phyloP scores from a whole-genome alignment of 2,329 filamentous ascomycete genomes.

The Colletotrichum ledebouriae region DNA sequence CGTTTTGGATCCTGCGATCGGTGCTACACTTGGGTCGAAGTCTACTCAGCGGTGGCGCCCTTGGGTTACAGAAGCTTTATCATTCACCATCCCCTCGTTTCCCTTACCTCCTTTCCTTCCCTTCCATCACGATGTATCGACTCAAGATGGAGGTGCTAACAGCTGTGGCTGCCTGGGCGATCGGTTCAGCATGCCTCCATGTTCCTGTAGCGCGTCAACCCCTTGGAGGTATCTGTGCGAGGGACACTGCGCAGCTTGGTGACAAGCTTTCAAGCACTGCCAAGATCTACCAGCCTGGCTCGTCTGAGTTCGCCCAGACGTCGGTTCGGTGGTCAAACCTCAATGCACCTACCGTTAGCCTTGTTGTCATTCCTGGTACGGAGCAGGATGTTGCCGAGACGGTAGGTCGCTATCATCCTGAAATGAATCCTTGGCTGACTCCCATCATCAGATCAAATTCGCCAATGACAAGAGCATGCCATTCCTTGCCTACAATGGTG shows the following conservation, averaged over 20 bases:
- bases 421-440: not conserved
- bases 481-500: slow-evolving; percentile 66
- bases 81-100: not conserved
- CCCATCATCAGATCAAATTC: slow-evolving; percentile 51
- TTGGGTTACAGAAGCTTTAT: slow-evolving; percentile 2
- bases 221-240: slow-evolving; percentile 41
- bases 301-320: slow-evolving; percentile 54
- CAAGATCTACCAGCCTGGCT: slow-evolving; percentile 58
- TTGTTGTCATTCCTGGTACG: slow-evolving; percentile 61
- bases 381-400: slow-evolving; percentile 64
- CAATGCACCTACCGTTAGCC: slow-evolving; percentile 56
- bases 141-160: slow-evolving; percentile 46
- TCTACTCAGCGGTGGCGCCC: slow-evolving; percentile 1
- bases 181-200: slow-evolving; percentile 44
- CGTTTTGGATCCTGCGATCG: slow-evolving; percentile 1
- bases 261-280: slow-evolving; percentile 54
- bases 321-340: slow-evolving; percentile 62
- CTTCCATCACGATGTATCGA: slow-evolving; percentile 20
- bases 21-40: not conserved
- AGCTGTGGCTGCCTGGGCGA: slow-evolving; percentile 47
- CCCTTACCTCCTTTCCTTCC: not conserved
- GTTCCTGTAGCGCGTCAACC: slow-evolving; percentile 35
- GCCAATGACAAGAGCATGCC: slow-evolving; percentile 61
- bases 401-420: slow-evolving; percentile 49
- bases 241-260: slow-evolving; percentile 46